Evolutionary conservation across 2,329 filamentous ascomycete genomes (phyloP), one percentile per base, ranked within the genome.

Genomic region (Talaromyces pinophilus): DNA sequence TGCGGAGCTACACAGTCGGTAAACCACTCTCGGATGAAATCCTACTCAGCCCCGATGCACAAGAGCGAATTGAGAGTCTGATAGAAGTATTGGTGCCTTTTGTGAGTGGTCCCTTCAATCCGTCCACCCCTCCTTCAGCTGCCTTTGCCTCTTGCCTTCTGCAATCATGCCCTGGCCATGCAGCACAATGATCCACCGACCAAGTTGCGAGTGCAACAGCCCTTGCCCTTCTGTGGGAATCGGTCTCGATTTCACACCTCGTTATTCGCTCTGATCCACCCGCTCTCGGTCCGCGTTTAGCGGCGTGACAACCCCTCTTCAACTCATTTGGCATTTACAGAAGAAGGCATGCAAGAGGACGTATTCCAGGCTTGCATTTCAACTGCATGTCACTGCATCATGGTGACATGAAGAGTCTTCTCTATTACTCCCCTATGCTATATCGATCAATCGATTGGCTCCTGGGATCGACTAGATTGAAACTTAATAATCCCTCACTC

Each of bases 1-100:
- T 97, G 73, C 86, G 88, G 68, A 95, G 89, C 76, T 97, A 90
- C 76, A 93, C 90, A 0, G 79, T 96, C 25, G 85, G 87, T 44
- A 88, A 83, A 67, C 87, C 87, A 74, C 78, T 97, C 42, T 76
- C 83, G 13, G 92, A 93, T 72, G 78, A 83, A 10, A 82, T 91
- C 59, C 82, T 96, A 22, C 82, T 88, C 42, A 82, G 84, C 55
- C 80, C 85, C 57, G 81, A 87, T 72, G 87, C 86, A 17, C 85
- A 92, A 77, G 85, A 88, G 35, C 86, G 85, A 72, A 83, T 97
- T 62, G 82, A 84, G 62, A 83, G 85, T 46, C 79, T 92, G 25
- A 81, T 97, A 70, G 81, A 83, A 38, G 84, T 87, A 62, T 86
- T 97, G 85, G 87, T 88, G 69, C 89, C 89, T 50, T 96, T 94